These are phyloP conservation scores for Epicoccum sorghinum DNA, from an alignment of 2,329 filamentous ascomycete species.

Conservation along the genomic window DNA sequence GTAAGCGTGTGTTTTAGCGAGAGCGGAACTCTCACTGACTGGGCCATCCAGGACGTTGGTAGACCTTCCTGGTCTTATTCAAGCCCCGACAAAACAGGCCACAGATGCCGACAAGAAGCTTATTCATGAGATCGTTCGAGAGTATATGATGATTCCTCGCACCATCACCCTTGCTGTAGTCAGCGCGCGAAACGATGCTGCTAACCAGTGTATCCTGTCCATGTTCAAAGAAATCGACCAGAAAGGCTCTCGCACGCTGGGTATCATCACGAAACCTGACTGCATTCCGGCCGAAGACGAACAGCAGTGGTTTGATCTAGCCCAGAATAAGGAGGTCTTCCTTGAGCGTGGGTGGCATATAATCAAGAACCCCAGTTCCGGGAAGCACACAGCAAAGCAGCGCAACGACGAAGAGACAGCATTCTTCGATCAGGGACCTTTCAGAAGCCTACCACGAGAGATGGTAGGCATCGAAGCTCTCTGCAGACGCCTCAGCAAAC, in stretches of 20 bases:
- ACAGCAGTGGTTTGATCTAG: conserved; percentile 47
- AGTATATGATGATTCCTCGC: conserved; percentile 6
- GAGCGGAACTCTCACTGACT: neutral
- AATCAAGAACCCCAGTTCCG: conserved; percentile 55
- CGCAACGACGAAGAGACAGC: conserved; percentile 42
- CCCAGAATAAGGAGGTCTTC: conserved; percentile 48
- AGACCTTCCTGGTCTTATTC: conserved; percentile 4
- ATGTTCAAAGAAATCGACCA: conserved; percentile 55
- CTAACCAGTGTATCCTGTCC: conserved; percentile 64
- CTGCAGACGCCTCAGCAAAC: neutral
- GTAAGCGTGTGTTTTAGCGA: neutral
- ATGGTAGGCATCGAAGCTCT: neutral
- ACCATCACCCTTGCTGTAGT: conserved; percentile 33
- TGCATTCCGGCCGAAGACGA: conserved; percentile 51
- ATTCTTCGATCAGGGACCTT: conserved; percentile 29
- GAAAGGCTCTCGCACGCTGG: conserved; percentile 56
- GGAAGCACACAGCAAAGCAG: conserved; percentile 39
- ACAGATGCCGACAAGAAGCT: conserved; percentile 3
- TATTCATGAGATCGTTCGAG: conserved; percentile 4
- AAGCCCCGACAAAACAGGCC: neutral
- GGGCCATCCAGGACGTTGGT: neutral
- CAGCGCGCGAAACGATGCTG: conserved; percentile 53
- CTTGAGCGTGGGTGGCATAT: conserved; percentile 61
- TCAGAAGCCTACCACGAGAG: neutral
- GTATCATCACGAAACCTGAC: conserved; percentile 66